Percentiles rank a stretch among this genome's conserved stretches.
These are phyloP conservation scores for Candida cerambycidarum DNA, from an alignment of 805 yeast genomes.

Conservation along the genomic window DNA sequence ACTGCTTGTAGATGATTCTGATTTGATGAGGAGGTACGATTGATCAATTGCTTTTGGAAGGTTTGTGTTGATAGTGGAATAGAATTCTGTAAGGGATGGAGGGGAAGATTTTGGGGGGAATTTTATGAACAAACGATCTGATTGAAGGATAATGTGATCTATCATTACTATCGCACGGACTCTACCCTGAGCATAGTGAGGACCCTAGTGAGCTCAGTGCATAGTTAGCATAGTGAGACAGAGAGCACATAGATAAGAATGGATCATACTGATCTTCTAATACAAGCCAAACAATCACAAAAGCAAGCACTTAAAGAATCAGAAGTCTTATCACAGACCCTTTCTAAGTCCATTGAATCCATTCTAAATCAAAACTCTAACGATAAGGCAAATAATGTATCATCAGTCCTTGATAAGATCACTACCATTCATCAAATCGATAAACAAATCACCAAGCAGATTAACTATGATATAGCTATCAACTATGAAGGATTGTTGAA, in stretches of 20 bases:
- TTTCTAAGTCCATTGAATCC: conserved; percentile 13
- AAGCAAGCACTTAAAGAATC: conserved; percentile 26
- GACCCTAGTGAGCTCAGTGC: too few species aligned
- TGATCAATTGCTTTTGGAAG: conserved; percentile 1
- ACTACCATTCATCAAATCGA: conserved; percentile 42
- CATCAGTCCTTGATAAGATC: conserved; percentile 32
- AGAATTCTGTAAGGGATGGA: not conserved
- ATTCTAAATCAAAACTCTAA: not conserved
- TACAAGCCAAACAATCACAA: conserved; percentile 37
- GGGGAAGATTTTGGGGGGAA: not conserved
- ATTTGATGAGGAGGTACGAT: conserved; percentile 10
- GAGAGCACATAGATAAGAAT: too few species aligned
- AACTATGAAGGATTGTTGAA: conserved; percentile 27
- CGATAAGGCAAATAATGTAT: conserved; percentile 9
- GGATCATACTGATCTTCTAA: conserved; percentile 21
- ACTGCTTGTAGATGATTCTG: conserved; percentile 11
- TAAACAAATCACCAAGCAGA: conserved; percentile 35
- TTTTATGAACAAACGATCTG: conserved; percentile 6
- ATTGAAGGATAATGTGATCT: not conserved
- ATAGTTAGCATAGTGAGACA: too few species aligned
- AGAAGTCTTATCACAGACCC: conserved; percentile 24
- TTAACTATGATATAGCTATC: conserved; percentile 31
- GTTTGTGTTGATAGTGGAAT: conserved; percentile 3
- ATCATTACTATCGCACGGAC: too few species aligned
- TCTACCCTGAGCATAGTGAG: too few species aligned